Evolutionary conservation across 2,329 filamentous ascomycete genomes (phyloP).

Genomic region (Orbilia blumenaviensis): DNA sequence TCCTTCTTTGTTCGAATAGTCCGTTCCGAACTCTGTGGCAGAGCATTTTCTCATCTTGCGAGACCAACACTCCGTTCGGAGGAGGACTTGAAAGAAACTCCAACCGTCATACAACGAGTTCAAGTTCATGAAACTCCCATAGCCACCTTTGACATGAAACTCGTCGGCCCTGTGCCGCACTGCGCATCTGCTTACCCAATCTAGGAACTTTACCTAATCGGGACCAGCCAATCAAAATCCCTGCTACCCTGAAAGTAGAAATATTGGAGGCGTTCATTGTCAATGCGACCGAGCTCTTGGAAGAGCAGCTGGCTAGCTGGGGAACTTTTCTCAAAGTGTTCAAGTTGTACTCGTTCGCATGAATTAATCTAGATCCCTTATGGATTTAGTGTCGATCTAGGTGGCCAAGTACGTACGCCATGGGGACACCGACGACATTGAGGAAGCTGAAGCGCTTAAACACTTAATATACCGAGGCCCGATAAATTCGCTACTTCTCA

Average conservation of each 20-base stretch:
- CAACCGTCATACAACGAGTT: background rate
- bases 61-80: background rate
- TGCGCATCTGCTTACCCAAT: constrained; percentile 1
- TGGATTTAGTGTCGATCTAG: background rate
- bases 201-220: background rate
- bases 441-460: background rate
- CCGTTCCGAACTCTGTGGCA: background rate
- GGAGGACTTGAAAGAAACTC: background rate
- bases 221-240: constrained; percentile 2
- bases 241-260: background rate
- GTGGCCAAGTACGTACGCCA: background rate
- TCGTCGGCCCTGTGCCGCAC: background rate
- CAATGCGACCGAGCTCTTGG: background rate
- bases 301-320: background rate
- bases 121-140: constrained; percentile 5
- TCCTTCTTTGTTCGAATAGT: background rate
- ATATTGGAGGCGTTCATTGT: background rate
- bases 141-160: constrained; percentile 14
- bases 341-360: background rate
- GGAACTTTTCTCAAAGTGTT: background rate
- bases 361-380: background rate
- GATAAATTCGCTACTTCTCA: background rate
- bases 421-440: background rate
- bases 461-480: background rate
- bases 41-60: background rate